phyloP scores from a whole-genome alignment of 768 basidiomycete species.

The Pulveroboletus sp. region DNA sequence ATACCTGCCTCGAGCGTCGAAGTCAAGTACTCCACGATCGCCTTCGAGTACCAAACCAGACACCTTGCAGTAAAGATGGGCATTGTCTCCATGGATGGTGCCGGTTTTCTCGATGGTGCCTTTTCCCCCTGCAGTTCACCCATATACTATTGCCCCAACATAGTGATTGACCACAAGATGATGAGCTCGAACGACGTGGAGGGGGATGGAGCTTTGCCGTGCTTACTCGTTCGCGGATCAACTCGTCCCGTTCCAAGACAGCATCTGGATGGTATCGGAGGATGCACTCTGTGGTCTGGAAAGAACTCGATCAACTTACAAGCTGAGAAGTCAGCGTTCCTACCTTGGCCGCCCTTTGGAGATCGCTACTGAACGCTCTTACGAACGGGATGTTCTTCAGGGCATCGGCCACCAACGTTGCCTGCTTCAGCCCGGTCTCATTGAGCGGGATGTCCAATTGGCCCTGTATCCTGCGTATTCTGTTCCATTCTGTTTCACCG shows the following conservation, averaged over 20 bases:
- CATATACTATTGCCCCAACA: constrained; percentile 42
- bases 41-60: constrained; percentile 56
- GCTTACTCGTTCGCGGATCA: constrained; percentile 63
- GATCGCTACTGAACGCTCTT: constrained; percentile 65
- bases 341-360: constrained; percentile 64
- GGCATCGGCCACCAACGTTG: constrained; percentile 47
- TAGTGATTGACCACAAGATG: neutral
- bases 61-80: constrained; percentile 46
- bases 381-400: constrained; percentile 53
- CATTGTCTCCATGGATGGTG: constrained; percentile 23
- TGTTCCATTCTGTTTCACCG: constrained; percentile 73
- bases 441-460: constrained; percentile 70
- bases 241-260: constrained; percentile 38
- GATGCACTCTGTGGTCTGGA: constrained; percentile 65
- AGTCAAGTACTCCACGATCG: constrained; percentile 34
- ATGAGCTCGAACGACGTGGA: neutral
- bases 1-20: constrained; percentile 15
- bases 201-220: neutral
- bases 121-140: constrained; percentile 56
- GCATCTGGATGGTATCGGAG: constrained; percentile 48
- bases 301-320: neutral
- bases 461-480: constrained; percentile 62
- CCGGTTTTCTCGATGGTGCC: constrained; percentile 10
- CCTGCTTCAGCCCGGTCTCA: constrained; percentile 55
- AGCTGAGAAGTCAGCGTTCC: constrained; percentile 8